Evolutionary conservation across 768 basidiomycete species (phyloP), one percentile per base, ranked within the genome.

Genomic region (Suillus subaureus): DNA sequence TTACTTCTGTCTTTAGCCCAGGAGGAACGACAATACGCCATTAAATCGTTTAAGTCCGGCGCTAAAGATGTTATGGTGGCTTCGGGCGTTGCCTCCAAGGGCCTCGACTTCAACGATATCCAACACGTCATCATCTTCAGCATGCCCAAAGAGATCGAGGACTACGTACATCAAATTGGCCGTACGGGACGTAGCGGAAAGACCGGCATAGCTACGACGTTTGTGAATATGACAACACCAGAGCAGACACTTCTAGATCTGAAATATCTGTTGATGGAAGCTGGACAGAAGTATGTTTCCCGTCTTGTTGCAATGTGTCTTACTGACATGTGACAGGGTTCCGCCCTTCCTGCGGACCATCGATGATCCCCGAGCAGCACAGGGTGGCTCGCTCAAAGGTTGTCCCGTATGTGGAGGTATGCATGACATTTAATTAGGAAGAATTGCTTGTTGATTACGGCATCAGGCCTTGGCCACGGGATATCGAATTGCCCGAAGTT

Each of bases 141-240:
- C 37, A 99, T 99, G 97, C 97, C 97, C 0, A 99, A 99, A 78
- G 97, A 99, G 81, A 99, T 99, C 68, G 97, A 99, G 78, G 97
- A 99, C 77, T 99, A 99, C 72, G 97, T 99, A 60, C 97, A 99
- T 81, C 97, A 99, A 78, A 99, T 99, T 69, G 97, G 97, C 33
- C 92, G 97, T 66, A 99, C 97, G 8, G 97, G 97, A 61, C 89
- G 97, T 70, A 95, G 93, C 70, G 97, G 97, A 26, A 98, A 98
- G 77, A 99, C 97, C 1, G 97, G 97, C 61, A 98, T 99, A 64
- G 97, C 97, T 39, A 99, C 97, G 40, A 96, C 97, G 42, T 99
- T 99, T 73, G 94, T 99, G 63, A 99, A 99, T 76, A 97, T 97
- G 94, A 93, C 92, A 73, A 97, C 97, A 2, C 86, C 92, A 0